A percentile compares a stretch with the other conserved stretches of the same genome.
Evolutionary conservation across 2,329 filamentous ascomycete genomes (phyloP).

Genomic region (Ophiostoma triangulosporum): DNA sequence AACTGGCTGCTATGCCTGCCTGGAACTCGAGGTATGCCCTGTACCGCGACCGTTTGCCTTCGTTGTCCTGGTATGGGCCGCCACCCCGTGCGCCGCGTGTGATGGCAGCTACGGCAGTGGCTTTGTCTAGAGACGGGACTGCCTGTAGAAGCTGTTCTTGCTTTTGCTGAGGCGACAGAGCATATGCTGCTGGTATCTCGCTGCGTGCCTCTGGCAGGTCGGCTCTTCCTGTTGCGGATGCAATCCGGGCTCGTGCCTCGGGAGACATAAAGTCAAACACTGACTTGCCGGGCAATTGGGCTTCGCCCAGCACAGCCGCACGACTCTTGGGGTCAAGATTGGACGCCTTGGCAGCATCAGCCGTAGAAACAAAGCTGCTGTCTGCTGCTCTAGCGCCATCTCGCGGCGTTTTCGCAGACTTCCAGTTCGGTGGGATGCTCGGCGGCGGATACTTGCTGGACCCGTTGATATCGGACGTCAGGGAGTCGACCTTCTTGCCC

Average conservation of each 20-base stretch:
- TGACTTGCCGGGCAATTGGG: constrained; percentile 74
- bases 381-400: constrained; percentile 4
- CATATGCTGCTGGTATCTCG: constrained; percentile 55
- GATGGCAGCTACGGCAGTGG: constrained; percentile 55
- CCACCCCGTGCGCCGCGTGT: constrained; percentile 51
- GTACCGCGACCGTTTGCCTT: constrained; percentile 68
- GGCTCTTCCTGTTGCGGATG: constrained; percentile 56
- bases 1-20: constrained; percentile 44
- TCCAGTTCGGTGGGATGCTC: constrained; percentile 61
- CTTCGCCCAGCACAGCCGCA: constrained; percentile 69
- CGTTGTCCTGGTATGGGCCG: constrained; percentile 72
- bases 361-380: constrained; percentile 45
- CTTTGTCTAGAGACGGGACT: constrained; percentile 51
- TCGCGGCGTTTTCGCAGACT: constrained; percentile 39
- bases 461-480: constrained; percentile 29
- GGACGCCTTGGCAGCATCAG: constrained; percentile 66
- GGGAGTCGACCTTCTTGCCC: constrained; percentile 36
- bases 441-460: constrained; percentile 47
- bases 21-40: constrained; percentile 66
- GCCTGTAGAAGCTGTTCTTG: constrained; percentile 43
- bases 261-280: constrained; percentile 87
- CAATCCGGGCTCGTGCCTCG: constrained; percentile 63
- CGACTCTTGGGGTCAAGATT: constrained; percentile 62
- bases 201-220: constrained; percentile 67
- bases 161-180: constrained; percentile 48